Evolutionary conservation across 2,329 filamentous ascomycete genomes (phyloP), one percentile per base, ranked within the genome.

Genomic region (Ophiostoma quercus): DNA sequence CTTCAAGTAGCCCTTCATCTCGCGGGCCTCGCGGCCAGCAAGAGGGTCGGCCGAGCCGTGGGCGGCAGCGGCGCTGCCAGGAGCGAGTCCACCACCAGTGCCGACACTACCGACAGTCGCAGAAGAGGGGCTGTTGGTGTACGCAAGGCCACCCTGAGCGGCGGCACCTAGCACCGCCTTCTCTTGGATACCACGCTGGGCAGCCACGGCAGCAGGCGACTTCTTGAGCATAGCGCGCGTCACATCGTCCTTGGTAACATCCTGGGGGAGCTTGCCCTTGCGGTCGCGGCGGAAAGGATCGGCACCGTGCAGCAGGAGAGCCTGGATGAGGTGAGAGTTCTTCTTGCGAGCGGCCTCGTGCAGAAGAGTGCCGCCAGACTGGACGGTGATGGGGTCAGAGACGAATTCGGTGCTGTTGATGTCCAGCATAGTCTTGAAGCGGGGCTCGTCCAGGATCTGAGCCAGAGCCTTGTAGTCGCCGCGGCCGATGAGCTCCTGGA

Each of bases 1-100:
- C 81, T 97, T 98, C 70, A 99, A 83, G 78, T 98, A 99, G 7
- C 95, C 95, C 81, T 96, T 97, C 92, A 99, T 98, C 80, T 98
- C 94, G 66, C 94, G 87, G 22, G 92, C 91, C 77, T 99, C 95
- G 74, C 94, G 93, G 19, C 91, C 90, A 34, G 90, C 91, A 71
- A 88, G 78, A 25, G 86, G 82, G 73, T 91, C 86, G 1, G 22
- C 32, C 32, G 62, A 65, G 32, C 19, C 32, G 67, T 7, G 47
- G 63, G n/a, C 39, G 9, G 62, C 37, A 57, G 41, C 16, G 16
- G 7, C 19, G 51, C 66, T 47, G 3, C 68, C 69, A 14, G 57
- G n/a, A 14, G 67, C 51, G 4, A 43, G n/a, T 25, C 70, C 62
- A 47, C 67, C 67, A 8, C 54, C 29, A 16, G n/a, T 66, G 12